Percentiles rank a stretch among this genome's conserved stretches.
Evolutionary conservation across 1,284 basidiomycete genomes (phyloP).

Genomic region (Apiotrichum porosum): DNA sequence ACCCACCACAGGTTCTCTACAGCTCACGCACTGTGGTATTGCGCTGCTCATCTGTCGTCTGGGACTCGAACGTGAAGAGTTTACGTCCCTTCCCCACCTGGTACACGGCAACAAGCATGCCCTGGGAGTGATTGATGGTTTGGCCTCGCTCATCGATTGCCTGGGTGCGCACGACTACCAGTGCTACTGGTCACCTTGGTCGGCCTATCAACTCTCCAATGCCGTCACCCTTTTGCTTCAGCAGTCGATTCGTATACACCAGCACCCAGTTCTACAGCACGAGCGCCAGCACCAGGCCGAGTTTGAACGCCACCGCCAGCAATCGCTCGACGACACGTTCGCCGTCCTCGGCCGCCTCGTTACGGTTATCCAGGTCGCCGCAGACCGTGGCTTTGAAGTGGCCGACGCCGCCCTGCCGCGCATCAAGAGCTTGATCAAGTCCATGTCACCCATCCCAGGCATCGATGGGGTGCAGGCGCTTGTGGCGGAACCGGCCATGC

Average conservation of each 20-base stretch:
- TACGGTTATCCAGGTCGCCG: slow-evolving; percentile 2
- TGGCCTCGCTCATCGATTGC: slow-evolving; percentile 9
- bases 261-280: background rate
- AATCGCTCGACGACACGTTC: slow-evolving; percentile 3
- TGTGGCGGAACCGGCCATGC: background rate
- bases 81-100: slow-evolving; percentile 3
- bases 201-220: slow-evolving; percentile 13
- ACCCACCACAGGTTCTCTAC: slow-evolving; percentile 6
- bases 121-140: slow-evolving; percentile 4
- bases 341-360: slow-evolving; percentile 7
- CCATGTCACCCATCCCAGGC: slow-evolving; percentile 12
- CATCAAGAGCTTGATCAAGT: slow-evolving; percentile 12
- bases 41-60: slow-evolving; percentile 15
- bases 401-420: slow-evolving; percentile 12
- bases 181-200: slow-evolving; percentile 13
- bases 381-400: slow-evolving; percentile 8
- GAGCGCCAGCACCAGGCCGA: background rate
- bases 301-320: background rate
- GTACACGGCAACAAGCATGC: slow-evolving; percentile 3
- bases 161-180: slow-evolving; percentile 6
- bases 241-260: slow-evolving; percentile 13
- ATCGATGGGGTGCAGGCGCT: slow-evolving; percentile 11
- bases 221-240: slow-evolving; percentile 12
- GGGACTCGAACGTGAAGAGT: slow-evolving; percentile 17
- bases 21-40: slow-evolving; percentile 14